Base-by-base conservation (phyloP, 306 rosid species). In the Cicer cuneatum region DNA sequence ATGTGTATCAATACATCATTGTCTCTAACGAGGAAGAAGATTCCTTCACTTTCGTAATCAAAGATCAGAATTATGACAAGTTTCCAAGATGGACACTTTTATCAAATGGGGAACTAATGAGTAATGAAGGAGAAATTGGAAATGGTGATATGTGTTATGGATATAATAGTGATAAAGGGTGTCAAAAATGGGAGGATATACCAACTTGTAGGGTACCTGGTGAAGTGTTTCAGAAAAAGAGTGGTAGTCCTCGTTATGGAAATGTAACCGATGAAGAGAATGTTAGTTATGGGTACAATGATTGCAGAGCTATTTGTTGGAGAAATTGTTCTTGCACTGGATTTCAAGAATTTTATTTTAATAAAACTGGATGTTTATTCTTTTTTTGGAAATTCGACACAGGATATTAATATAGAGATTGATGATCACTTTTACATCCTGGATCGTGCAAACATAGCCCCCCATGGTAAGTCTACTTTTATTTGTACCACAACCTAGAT, bases 291-390 rank as follows among this genome's bases (percentile, higher is more conserved):
- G 6, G 8, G 21, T 35, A 11, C 10, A 69, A 33, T 57, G 80
- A 80, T 48, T 80, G 80, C 56, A n/a, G 21, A 33, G 33, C 6
- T 5, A 18, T 3, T 10, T 83, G 83, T 21, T 69, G 78, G 83
- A 19, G 39, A 8, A 33, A 61, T 5, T 78, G 80, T 39, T 11
- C 8, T 19, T 82, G 82, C 12, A 46, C 19, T 8, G 86, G 77
- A 12, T 80, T 18, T 13, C 2, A 0, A 12, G 1, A 8, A 12
- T n/a, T 0, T 7, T 1, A 18, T 70, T 5, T 0, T 4, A n/a
- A 72, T 76, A 24, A 5, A 1, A 76, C 74, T 0, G 76, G 73
- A 13, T 82, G 82, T 19, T 0, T 0, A 3, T 77, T 66, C 14
- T 65, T 10, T 65, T 14, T 5, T 3, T 41, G 15, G 60, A 35